Percentiles rank a stretch among this genome's conserved stretches.
Evolutionary conservation across 192 early-diverging fungal genomes (phyloP).

Genomic region (Umbelopsis ramanniana): DNA sequence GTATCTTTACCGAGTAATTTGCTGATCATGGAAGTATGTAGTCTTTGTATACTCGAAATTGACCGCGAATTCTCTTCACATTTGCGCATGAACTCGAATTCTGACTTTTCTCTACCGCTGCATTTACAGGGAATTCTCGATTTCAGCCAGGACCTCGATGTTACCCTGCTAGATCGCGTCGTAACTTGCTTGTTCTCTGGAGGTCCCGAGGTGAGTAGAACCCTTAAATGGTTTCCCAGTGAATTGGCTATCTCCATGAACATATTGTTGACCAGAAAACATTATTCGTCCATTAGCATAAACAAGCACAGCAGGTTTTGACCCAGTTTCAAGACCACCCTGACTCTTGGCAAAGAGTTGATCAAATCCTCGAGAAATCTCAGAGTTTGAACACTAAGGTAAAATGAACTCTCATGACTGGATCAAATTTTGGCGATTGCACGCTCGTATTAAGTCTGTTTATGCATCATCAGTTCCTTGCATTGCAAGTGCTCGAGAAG

Average conservation of each 20-base stretch:
- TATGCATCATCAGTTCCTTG: conserved; percentile 53
- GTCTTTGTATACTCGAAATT: background rate
- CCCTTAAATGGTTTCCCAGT: background rate
- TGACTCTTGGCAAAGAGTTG: conserved; percentile 94
- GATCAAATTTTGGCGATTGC: background rate
- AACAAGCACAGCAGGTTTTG: conserved; percentile 83
- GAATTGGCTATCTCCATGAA: background rate
- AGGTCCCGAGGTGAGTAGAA: conserved; percentile 62
- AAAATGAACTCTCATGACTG: background rate
- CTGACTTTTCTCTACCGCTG: background rate
- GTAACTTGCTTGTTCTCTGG: conserved; percentile 83
- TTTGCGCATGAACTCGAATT: background rate
- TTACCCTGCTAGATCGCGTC: conserved; percentile 86
- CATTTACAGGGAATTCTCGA: conserved; percentile 68
- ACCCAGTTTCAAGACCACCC: conserved; percentile 95
- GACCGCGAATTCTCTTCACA: background rate
- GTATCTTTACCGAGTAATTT: conserved; percentile 22
- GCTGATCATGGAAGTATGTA: conserved; percentile 24
- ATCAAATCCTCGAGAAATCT: conserved; percentile 88
- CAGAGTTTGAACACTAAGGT: conserved; percentile 85
- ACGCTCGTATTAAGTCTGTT: conserved; percentile 53
- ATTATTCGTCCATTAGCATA: conserved; percentile 61
- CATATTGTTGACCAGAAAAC: background rate
- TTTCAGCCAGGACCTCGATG: conserved; percentile 87
- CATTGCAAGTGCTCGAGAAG: conserved; percentile 91